Percentiles rank a stretch among this genome's conserved stretches.
Evolutionary conservation across 192 early-diverging fungal species (phyloP).

Genomic region (Rhizophagus sp.): DNA sequence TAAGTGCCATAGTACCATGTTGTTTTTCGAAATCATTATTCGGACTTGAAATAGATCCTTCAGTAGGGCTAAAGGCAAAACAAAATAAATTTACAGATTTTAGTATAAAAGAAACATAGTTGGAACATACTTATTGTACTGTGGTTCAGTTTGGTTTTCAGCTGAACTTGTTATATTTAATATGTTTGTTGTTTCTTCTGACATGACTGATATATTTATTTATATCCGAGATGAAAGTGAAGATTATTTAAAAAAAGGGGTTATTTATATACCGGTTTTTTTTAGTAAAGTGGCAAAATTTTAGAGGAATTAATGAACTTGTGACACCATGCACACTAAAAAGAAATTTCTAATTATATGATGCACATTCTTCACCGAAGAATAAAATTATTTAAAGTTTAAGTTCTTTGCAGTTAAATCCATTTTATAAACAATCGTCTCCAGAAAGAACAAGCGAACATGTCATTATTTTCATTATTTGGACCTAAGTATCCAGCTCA

Average conservation of each 20-base stretch:
- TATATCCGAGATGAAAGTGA: too few species aligned
- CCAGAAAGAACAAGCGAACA: neutral
- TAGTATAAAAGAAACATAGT: neutral
- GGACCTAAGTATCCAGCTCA: slow-evolving; percentile 8
- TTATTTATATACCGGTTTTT: too few species aligned
- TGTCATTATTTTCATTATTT: neutral
- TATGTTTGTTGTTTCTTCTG: neutral
- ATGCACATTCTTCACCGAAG: too few species aligned
- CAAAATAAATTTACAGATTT: neutral
- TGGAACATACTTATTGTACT: neutral
- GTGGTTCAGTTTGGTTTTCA: neutral
- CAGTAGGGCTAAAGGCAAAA: neutral
- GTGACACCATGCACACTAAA: too few species aligned
- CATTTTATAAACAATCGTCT: neutral
- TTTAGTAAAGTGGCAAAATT: too few species aligned
- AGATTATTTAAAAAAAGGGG: too few species aligned
- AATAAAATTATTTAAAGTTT: too few species aligned
- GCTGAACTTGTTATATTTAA: neutral
- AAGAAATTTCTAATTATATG: too few species aligned
- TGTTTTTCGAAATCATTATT: slow-evolving; percentile 41
- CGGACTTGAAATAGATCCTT: neutral
- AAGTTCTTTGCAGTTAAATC: neutral
- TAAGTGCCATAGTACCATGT: slow-evolving; percentile 58
- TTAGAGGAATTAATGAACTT: too few species aligned
- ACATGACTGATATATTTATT: neutral